Evolutionary conservation across 1,284 basidiomycete species (phyloP).

Genomic region (Apiotrichum brassicae): DNA sequence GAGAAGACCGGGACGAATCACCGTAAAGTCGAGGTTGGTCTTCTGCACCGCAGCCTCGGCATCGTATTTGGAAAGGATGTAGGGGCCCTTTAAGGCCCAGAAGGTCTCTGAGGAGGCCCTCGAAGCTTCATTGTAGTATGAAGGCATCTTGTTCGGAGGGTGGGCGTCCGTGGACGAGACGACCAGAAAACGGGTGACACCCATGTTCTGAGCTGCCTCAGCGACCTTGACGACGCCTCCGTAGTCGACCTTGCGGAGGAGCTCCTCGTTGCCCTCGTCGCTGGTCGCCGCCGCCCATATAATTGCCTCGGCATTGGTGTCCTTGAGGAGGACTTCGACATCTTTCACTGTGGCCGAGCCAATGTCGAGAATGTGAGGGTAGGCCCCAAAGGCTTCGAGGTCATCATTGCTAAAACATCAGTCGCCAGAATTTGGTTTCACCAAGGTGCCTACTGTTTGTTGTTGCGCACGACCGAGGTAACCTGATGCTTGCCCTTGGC

Average conservation of each 20-base stretch:
- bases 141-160: neutral
- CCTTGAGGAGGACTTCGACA: neutral
- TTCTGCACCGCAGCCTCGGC: neutral
- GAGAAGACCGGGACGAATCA: neutral
- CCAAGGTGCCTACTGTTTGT: neutral
- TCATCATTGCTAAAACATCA: neutral
- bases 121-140: neutral
- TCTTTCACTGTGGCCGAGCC: neutral
- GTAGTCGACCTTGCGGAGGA: slow-evolving; percentile 2
- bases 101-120: neutral
- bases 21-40: neutral
- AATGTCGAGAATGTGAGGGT: neutral
- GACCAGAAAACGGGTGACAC: neutral
- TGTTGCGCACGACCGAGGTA: neutral
- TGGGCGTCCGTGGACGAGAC: neutral
- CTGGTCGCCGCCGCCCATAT: neutral
- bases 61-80: neutral
- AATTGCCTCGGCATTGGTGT: neutral
- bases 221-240: slow-evolving; percentile 1
- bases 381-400: neutral
- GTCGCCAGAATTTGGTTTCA: neutral
- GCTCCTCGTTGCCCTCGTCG: neutral
- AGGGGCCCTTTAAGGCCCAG: neutral
- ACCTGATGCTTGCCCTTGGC: neutral
- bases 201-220: neutral